Evolutionary conservation across 2,329 filamentous ascomycete species (phyloP).

Genomic region (Colletotrichum phormii): DNA sequence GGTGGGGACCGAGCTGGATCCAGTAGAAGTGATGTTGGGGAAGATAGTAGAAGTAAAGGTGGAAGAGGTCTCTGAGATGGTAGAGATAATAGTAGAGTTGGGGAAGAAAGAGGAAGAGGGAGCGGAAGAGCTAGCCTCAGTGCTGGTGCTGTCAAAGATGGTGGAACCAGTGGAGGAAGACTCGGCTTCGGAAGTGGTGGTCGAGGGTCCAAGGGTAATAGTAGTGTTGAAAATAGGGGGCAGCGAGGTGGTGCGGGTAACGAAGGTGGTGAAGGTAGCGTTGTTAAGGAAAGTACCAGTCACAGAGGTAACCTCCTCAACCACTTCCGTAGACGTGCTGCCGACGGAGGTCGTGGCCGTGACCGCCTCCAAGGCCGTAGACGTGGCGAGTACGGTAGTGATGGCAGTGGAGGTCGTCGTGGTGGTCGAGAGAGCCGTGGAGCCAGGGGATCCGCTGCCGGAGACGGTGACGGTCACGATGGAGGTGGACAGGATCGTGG

Average conservation of each 20-base stretch:
- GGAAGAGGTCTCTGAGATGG: not conserved
- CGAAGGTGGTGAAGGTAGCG: constrained; percentile 33
- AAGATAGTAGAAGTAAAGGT: constrained; percentile 6
- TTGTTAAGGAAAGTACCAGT: constrained; percentile 27
- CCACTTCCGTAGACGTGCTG: constrained; percentile 30
- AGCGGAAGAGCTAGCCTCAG: not conserved
- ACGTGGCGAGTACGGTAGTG: constrained; percentile 6
- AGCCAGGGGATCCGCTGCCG: constrained; percentile 7
- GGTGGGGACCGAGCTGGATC: not conserved
- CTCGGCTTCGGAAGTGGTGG: not conserved
- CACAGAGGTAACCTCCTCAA: constrained; percentile 30
- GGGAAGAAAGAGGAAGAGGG: constrained; percentile 8
- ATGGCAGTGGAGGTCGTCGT: constrained; percentile 4
- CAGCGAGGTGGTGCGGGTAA: constrained; percentile 28
- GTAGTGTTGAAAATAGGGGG: constrained; percentile 1
- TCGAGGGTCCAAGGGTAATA: not conserved
- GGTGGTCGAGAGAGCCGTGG: constrained; percentile 14
- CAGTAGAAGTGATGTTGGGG: constrained; percentile 10
- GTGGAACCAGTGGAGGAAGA: not conserved
- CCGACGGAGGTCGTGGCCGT: constrained; percentile 22
- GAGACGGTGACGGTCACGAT: constrained; percentile 33
- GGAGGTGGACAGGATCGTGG: constrained; percentile 31
- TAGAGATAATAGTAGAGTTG: constrained; percentile 2
- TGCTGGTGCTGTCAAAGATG: constrained; percentile 4
- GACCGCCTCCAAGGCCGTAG: constrained; percentile 14